A percentile compares a stretch with the other conserved stretches of the same genome.
phyloP scores from a whole-genome alignment of 345 rosid species.

The Kandelia obovata region DNA sequence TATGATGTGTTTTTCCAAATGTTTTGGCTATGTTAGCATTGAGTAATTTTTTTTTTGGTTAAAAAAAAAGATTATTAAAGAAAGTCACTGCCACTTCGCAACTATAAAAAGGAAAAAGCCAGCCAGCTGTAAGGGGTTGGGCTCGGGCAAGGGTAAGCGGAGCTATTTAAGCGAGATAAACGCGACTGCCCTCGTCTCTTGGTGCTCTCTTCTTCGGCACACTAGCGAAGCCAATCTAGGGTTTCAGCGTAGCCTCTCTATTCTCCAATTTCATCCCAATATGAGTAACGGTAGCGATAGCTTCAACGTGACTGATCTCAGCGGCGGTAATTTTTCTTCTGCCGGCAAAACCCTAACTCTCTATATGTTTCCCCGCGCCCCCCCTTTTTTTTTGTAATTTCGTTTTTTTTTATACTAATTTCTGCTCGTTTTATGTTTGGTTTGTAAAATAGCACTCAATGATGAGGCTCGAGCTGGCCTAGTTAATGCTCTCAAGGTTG shows the following conservation, averaged over 20 bases:
- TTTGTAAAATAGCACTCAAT: slow-evolving; percentile 50
- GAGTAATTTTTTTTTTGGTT: too few relatives aligned
- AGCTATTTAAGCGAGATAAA: background rate
- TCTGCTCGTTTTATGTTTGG: background rate
- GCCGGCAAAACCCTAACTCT: background rate
- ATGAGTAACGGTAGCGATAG: slow-evolving; percentile 64
- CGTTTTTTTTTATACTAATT: background rate
- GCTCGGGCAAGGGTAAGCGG: too few relatives aligned
- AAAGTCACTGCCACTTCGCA: too few relatives aligned
- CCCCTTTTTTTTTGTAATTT: background rate
- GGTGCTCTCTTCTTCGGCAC: background rate
- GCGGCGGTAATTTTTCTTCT: slow-evolving; percentile 38
- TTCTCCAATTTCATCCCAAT: slow-evolving; percentile 8
- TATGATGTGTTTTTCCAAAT: too few relatives aligned
- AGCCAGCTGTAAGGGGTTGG: too few relatives aligned
- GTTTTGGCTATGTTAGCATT: too few relatives aligned
- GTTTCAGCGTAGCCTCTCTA: background rate
- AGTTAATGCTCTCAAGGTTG: slow-evolving; percentile 73
- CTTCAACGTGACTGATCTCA: slow-evolving; percentile 70
- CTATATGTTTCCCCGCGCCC: background rate
- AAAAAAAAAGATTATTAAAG: too few relatives aligned
- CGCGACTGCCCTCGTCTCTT: background rate
- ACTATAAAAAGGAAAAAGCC: too few relatives aligned
- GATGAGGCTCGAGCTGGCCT: slow-evolving; percentile 74
- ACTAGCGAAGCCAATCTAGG: background rate